These are phyloP conservation scores for Angophora floribunda DNA, from an alignment of 345 rosid genomes.

Conservation along the genomic window DNA sequence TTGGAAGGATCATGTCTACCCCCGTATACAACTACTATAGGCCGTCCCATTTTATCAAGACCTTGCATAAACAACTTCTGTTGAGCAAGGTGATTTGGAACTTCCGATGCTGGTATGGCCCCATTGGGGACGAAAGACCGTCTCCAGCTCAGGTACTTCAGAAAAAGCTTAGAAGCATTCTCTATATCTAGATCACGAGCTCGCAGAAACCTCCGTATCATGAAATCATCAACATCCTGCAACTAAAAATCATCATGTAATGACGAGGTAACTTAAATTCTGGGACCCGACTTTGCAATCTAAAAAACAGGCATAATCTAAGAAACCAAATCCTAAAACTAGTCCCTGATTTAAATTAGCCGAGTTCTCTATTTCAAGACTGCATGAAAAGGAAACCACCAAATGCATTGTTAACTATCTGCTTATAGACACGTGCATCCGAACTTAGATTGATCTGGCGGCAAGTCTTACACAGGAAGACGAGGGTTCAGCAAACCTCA, in stretches of 20 bases:
- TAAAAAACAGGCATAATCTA: not conserved
- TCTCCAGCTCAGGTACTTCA: constrained; percentile 73
- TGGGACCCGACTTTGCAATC: not conserved
- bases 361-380: not conserved
- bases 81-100: constrained; percentile 52
- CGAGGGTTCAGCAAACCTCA: not conserved
- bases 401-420: not conserved
- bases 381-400: not conserved
- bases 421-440: not conserved
- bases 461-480: not conserved
- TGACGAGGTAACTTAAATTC: not conserved
- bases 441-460: not conserved
- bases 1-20: constrained; percentile 60
- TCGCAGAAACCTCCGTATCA: constrained; percentile 71
- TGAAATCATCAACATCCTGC: constrained; percentile 73
- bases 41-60: constrained; percentile 63
- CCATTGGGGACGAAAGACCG: constrained; percentile 48
- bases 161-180: constrained; percentile 63
- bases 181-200: constrained; percentile 88
- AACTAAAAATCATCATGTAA: not conserved
- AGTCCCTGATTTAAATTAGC: not conserved
- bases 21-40: constrained; percentile 42
- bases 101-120: constrained; percentile 36
- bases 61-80: constrained; percentile 74
- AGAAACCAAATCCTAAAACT: not conserved